A percentile compares a stretch with the other conserved stretches of the same genome.
Conservation (phyloP, 2,329 filamentous ascomycete species). For the Sclerotiophoma versabilis region DNA sequence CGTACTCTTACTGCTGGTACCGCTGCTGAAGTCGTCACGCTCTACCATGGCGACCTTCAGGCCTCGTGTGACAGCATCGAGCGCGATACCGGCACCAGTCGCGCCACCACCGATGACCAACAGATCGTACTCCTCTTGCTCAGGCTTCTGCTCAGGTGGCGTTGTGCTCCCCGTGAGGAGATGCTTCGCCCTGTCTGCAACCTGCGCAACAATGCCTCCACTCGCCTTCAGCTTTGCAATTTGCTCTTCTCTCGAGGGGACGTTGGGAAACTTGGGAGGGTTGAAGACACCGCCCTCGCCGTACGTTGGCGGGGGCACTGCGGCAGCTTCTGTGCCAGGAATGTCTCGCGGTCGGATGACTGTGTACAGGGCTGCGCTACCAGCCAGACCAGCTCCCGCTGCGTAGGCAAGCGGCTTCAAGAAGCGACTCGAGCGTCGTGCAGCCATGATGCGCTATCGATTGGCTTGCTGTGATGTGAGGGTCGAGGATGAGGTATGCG, state of each 20-base stretch:
- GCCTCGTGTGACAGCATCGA: slow-evolving; percentile 80
- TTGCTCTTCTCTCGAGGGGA: slow-evolving; percentile 69
- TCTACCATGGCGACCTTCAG: slow-evolving; percentile 82
- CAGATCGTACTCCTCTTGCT: slow-evolving; percentile 72
- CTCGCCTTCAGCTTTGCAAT: slow-evolving; percentile 65
- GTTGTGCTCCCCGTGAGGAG: slow-evolving; percentile 45
- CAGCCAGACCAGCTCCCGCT: slow-evolving; percentile 61
- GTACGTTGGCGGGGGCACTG: slow-evolving; percentile 74
- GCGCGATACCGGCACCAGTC: slow-evolving; percentile 79
- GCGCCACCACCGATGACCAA: slow-evolving; percentile 81
- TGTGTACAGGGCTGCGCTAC: slow-evolving; percentile 65
- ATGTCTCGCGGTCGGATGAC: slow-evolving; percentile 75
- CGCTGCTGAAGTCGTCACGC: slow-evolving; percentile 81
- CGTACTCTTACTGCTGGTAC: slow-evolving; percentile 86
- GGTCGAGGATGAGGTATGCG: background rate
- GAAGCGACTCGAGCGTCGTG: slow-evolving; percentile 53
- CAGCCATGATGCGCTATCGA: slow-evolving; percentile 39
- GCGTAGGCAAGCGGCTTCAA: slow-evolving; percentile 67
- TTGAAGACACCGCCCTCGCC: slow-evolving; percentile 72
- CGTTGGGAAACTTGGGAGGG: slow-evolving; percentile 69
- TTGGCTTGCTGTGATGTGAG: slow-evolving; percentile 17
- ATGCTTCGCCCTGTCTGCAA: slow-evolving; percentile 51
- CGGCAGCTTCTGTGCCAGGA: slow-evolving; percentile 71
- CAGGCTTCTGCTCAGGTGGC: slow-evolving; percentile 34
- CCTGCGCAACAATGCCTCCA: slow-evolving; percentile 51